Conservation (phyloP, 108 stramenopile species). For the Pseudonitzschia delicatissima region DNA sequence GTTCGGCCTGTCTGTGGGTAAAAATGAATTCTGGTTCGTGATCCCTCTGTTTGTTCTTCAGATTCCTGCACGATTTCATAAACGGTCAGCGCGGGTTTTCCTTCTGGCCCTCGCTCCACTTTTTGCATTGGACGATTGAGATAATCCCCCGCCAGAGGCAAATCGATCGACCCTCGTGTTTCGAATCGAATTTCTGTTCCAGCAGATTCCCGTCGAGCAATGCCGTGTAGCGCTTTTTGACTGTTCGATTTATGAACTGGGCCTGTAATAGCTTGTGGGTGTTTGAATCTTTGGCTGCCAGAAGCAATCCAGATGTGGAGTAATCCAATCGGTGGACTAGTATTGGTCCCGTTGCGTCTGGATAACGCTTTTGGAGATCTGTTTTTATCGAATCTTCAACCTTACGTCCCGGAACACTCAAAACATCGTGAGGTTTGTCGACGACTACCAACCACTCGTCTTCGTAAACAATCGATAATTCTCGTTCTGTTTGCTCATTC, state of each 20-base stretch:
- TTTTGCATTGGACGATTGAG: conserved; percentile 30
- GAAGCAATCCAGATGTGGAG: conserved; percentile 17
- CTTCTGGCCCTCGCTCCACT: conserved; percentile 13
- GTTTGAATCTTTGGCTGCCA: conserved; percentile 20
- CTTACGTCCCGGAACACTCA: conserved; percentile 23
- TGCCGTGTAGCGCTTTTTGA: conserved; percentile 28
- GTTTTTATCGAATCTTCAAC: conserved; percentile 15
- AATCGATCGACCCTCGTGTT: conserved; percentile 11
- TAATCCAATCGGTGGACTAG: conserved; percentile 29
- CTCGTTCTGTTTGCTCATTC: neutral
- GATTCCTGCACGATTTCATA: conserved; percentile 14
- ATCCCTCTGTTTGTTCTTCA: neutral
- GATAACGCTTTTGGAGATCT: conserved; percentile 1
- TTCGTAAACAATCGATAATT: conserved; percentile 16
- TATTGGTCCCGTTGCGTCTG: conserved; percentile 19
- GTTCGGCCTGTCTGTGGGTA: conserved; percentile 27
- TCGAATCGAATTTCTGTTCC: neutral
- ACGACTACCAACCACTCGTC: conserved; percentile 22
- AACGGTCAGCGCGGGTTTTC: conserved; percentile 23
- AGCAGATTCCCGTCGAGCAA: conserved; percentile 17
- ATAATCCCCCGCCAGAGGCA: conserved; percentile 21
- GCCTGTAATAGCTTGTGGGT: conserved; percentile 17
- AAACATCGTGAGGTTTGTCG: conserved; percentile 23
- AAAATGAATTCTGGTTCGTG: conserved; percentile 16
- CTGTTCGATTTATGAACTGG: conserved; percentile 23